A percentile compares a stretch with the other conserved stretches of the same genome.
phyloP scores from a whole-genome alignment of 2,329 filamentous ascomycete species.

The Aspergillus quadrilineatus region DNA sequence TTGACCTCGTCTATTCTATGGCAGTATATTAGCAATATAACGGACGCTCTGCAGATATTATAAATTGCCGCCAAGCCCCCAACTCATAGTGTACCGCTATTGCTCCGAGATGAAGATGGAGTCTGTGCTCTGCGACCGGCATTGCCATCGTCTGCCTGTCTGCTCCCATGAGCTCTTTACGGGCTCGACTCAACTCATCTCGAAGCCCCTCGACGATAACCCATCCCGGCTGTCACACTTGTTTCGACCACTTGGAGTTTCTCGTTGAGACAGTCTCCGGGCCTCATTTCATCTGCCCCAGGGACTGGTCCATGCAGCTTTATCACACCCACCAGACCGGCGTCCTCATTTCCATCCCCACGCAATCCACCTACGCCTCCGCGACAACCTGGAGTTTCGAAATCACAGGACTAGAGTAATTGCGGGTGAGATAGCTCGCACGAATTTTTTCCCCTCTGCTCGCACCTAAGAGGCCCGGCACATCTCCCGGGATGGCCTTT shows the following conservation, averaged over 20 bases:
- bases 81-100: background rate
- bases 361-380: background rate
- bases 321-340: background rate
- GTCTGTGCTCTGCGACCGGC: conserved; percentile 8
- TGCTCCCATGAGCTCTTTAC: background rate
- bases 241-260: conserved; percentile 7
- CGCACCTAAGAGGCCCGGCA: background rate
- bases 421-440: background rate
- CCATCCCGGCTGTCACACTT: background rate
- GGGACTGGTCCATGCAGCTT: background rate
- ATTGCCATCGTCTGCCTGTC: background rate
- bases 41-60: background rate
- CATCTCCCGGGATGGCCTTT: background rate
- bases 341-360: background rate
- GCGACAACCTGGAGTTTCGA: background rate
- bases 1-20: background rate
- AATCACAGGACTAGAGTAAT: background rate
- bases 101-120: conserved; percentile 5
- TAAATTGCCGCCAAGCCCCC: conserved; percentile 1
- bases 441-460: background rate
- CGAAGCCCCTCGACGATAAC: background rate
- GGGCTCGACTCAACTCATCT: background rate
- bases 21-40: background rate
- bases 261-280: background rate
- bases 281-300: background rate